These are phyloP conservation scores for Eruca vesicaria DNA, from an alignment of 441 rosid species.

Conservation along the genomic window DNA sequence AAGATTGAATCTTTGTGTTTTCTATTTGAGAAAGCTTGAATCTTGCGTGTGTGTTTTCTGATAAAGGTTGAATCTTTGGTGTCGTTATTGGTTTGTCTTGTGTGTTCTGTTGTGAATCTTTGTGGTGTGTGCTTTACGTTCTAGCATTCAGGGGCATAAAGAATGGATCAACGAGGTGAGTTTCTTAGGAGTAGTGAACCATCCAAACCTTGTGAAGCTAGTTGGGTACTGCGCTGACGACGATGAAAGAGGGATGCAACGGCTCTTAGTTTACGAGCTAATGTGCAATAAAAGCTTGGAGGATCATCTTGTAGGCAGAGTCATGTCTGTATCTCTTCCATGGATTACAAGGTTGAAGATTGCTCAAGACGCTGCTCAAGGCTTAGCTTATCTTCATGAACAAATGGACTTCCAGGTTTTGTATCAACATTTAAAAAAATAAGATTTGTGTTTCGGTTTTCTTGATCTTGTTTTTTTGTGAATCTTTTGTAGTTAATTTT, in stretches of 20 bases:
- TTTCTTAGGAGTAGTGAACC: constrained; percentile 85
- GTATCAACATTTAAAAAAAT: background rate
- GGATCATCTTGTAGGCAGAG: constrained; percentile 69
- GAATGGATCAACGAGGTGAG: constrained; percentile 98
- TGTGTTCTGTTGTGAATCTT: background rate
- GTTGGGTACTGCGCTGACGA: constrained; percentile 95
- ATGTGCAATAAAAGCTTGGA: constrained; percentile 90
- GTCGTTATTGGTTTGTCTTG: background rate
- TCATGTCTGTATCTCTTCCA: constrained; percentile 45
- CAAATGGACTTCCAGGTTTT: constrained; percentile 97
- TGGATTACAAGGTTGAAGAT: constrained; percentile 79
- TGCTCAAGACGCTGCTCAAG: constrained; percentile 89
- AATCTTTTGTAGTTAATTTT: constrained; percentile 64
- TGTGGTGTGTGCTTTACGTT: constrained; percentile 41
- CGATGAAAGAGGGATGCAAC: constrained; percentile 92
- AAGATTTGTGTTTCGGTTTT: background rate
- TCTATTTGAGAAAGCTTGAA: no score
- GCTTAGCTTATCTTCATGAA: constrained; percentile 91
- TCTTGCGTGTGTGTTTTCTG: background rate
- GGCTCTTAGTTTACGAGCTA: constrained; percentile 85
- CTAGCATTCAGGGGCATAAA: constrained; percentile 95
- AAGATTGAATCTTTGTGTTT: background rate
- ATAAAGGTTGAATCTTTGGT: background rate
- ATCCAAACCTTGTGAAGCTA: constrained; percentile 91
- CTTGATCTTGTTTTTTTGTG: background rate